Base-by-base conservation (phyloP, 306 rosid species). In the Corylus heterophylla region DNA sequence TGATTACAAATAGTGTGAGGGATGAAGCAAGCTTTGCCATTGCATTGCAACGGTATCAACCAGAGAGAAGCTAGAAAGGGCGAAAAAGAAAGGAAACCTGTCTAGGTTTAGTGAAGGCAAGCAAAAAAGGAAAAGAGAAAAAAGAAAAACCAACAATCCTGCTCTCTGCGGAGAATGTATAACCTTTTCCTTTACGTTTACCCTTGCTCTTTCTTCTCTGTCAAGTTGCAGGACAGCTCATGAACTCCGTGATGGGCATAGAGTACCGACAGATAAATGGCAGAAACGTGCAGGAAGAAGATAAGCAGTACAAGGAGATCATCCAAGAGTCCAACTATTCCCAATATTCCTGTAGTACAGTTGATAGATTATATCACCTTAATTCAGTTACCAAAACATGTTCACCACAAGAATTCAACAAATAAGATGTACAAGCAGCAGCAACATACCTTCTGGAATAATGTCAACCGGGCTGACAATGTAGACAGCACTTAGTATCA, bases 381-480 rank as follows among this genome's bases (percentile, higher is more conserved):
- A n/a, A n/a, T n/a, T 39, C 8, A 52, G 29, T 64, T 75, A 76
- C 74, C 54, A 5, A 73, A 64, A 77, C 27, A 68, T 51, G 31
- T 52, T 37, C 25, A 74, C 59, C 64, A 8, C 8, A 39, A 54
- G 8, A 66, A 67, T 7, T 4, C 78, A 71, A 79, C 83, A 61
- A 73, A 69, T 3, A 50, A 14, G 16, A 79, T 58, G 61, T 35
- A 29, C 25, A 71, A 20, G 16, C 22, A 72, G n/a, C n/a, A n/a
- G 37, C 6, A 68, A 20, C 6, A 14, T 77, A 86, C 96, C 98
- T 95, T 95, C 98, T 0, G 98, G 98, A 83, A 95, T 91, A 80
- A 95, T 61, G 87, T 95, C 98, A 48, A 92, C 88, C 4, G 98
- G 98, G 63, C 98, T 92, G 80, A 95, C 0, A 68, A 91, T 27